Evolutionary conservation across 2,329 filamentous ascomycete genomes (phyloP).

Genomic region (Tolypocladium pustulatum): DNA sequence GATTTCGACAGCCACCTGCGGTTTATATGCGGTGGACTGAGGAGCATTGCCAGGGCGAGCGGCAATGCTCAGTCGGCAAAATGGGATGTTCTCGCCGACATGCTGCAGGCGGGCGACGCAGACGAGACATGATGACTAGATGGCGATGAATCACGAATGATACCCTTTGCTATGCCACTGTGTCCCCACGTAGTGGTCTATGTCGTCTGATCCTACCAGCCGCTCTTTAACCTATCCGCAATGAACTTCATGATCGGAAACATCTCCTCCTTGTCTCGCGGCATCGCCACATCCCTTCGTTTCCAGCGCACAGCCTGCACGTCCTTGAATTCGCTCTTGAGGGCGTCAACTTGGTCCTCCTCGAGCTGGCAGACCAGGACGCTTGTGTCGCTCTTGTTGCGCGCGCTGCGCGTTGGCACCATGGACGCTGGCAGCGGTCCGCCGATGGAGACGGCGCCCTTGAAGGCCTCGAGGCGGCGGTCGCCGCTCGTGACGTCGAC

Average conservation of each 20-base stretch:
- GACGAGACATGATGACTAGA: constrained; percentile 10
- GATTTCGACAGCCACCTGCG: constrained; percentile 56
- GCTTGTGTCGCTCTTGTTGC: constrained; percentile 50
- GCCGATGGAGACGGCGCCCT: constrained; percentile 54
- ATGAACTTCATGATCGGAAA: constrained; percentile 81
- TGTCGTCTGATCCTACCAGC: constrained; percentile 5
- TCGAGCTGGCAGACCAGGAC: constrained; percentile 52
- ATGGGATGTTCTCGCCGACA: constrained; percentile 77
- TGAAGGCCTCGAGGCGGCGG: constrained; percentile 20
- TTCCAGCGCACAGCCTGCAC: constrained; percentile 61
- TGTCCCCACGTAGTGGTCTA: background rate
- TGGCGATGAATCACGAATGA: constrained; percentile 9
- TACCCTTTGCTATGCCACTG: constrained; percentile 8
- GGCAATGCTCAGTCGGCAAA: constrained; percentile 47
- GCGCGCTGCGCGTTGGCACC: constrained; percentile 31
- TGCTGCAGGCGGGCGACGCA: constrained; percentile 46
- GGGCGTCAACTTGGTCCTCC: constrained; percentile 48
- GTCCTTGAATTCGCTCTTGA: constrained; percentile 56
- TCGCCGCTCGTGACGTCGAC: constrained; percentile 17
- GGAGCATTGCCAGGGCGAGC: constrained; percentile 64
- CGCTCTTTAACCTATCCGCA: constrained; percentile 45
- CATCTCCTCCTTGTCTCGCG: constrained; percentile 74
- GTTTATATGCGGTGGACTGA: constrained; percentile 64
- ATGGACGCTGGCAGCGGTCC: constrained; percentile 45
- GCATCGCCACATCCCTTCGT: constrained; percentile 69